These are phyloP conservation scores for Xylaria venustula DNA, from an alignment of 495 filamentous ascomycete species.

Conservation along the genomic window DNA sequence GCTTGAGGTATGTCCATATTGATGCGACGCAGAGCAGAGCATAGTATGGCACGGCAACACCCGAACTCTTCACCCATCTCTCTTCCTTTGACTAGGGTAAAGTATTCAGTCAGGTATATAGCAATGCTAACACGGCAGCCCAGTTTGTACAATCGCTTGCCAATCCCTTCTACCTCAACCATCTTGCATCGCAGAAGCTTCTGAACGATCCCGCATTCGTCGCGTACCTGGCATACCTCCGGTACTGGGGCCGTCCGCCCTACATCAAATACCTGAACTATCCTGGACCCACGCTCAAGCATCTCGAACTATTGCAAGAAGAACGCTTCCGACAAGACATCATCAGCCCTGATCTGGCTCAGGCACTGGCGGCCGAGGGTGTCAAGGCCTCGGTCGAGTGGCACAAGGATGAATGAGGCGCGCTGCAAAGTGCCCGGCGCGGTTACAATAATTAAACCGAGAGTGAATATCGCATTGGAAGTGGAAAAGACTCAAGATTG, in stretches of 20 bases:
- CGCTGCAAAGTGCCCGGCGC: too few relatives aligned
- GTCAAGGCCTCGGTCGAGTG: constrained; percentile 47
- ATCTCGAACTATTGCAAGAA: constrained; percentile 78
- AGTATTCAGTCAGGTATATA: background rate
- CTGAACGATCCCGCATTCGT: constrained; percentile 67
- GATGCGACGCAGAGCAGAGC: background rate
- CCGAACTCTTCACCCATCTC: background rate
- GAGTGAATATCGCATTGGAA: background rate
- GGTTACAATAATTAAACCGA: too few relatives aligned
- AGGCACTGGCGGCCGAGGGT: constrained; percentile 59
- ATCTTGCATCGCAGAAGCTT: constrained; percentile 68
- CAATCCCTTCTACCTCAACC: constrained; percentile 80
- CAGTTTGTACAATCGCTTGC: constrained; percentile 86
- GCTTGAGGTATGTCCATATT: constrained; percentile 54
- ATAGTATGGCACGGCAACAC: background rate
- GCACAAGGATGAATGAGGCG: constrained; percentile 34
- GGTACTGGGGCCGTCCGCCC: constrained; percentile 79
- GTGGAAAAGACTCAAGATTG: background rate
- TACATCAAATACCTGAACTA: constrained; percentile 80
- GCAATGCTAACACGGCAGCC: background rate
- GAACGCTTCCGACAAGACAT: constrained; percentile 81
- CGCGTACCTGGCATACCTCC: constrained; percentile 79
- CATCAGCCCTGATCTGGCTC: constrained; percentile 69
- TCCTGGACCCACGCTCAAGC: constrained; percentile 78
- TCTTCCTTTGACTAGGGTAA: too few relatives aligned